A percentile compares a stretch with the other conserved stretches of the same genome.
These are phyloP conservation scores for Besnoitia besnoiti DNA, from an alignment of 169 alveolate genomes.

Conservation along the genomic window DNA sequence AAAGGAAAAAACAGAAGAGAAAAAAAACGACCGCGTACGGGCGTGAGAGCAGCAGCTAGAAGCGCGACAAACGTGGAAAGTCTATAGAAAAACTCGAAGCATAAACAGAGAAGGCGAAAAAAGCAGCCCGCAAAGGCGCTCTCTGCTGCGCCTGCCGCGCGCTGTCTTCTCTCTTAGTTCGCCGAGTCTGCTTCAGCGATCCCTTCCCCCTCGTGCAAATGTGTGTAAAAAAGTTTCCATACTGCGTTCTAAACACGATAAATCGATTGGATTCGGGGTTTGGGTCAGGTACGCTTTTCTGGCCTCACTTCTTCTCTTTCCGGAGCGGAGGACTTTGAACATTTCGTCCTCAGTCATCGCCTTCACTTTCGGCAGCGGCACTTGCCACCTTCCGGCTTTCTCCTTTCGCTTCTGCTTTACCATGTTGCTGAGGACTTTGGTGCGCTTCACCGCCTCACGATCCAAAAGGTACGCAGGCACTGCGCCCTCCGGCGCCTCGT, in stretches of 20 bases:
- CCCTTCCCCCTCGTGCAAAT: no score
- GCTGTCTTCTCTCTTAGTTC: no score
- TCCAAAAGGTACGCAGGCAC: constrained; percentile 98
- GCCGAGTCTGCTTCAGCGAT: no score
- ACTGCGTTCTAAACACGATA: no score
- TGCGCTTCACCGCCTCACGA: constrained; percentile 95
- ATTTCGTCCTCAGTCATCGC: constrained; percentile 91
- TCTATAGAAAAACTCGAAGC: neutral
- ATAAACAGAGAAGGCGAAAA: neutral
- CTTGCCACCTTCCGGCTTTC: constrained; percentile 99
- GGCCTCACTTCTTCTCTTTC: constrained; percentile 74
- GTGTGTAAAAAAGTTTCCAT: no score
- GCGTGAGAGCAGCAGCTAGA: neutral
- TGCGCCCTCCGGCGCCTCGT: constrained; percentile 87
- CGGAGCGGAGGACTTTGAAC: constrained; percentile 80
- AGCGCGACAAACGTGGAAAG: neutral
- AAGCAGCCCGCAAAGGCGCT: no score
- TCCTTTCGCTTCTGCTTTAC: constrained; percentile 98
- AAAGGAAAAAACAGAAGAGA: neutral
- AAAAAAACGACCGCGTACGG: neutral
- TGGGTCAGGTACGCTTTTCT: neutral
- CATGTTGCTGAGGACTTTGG: constrained; percentile 96
- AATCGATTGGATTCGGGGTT: neutral
- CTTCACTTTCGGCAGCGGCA: constrained; percentile 96
- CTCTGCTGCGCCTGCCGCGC: no score